Base-by-base conservation (phyloP, 2,329 filamentous ascomycete genomes). In the Sphaceloma murrayae region DNA sequence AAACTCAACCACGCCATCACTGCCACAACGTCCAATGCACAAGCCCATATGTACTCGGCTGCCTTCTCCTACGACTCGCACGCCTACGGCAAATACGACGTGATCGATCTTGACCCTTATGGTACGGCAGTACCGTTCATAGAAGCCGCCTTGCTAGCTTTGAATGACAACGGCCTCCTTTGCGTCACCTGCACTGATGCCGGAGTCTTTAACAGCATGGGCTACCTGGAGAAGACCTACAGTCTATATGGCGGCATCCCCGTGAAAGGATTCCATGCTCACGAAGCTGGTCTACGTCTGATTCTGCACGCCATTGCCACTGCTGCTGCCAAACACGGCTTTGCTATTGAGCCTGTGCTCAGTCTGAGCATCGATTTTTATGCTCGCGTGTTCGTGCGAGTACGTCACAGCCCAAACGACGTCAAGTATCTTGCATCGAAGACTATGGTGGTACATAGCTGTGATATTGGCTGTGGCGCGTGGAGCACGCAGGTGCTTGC, bases 361-460 rank as follows among this genome's bases (percentile, higher is more conserved):
- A 94, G 86, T 4, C 74, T 98, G 1, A 95, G 86, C 2, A 94
- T 96, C 50, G 91, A 98, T 62, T 98, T 93, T 62, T 98, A 98
- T 59, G 79, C 82, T 14, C 78, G 93, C 34, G 73, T 95, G 2
- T 98, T 96, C 58, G 80, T 98, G 34, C 78, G 82, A 14, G 74
- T 98, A 26, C 73, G 76, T 48, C 85, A 78, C 53, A 86, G 85
- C 3, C 84, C 87, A 0, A 80, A 80, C 3, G 80, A 86, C 45
- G 88, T 95, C 58, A 98, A 96, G 61, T 88, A 93, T 51, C 71
- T 87, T 14, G 85, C 86, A 2, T 82, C 85, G 26, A 95, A 89
- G 62, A 91, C 84, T 0, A 95, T 98, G 88, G 52, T 93, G 5
- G 79, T 93, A 0, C 94, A 94, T 64, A 87, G 80, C 59, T 98